phyloP scores from a whole-genome alignment of 495 filamentous ascomycete genomes.

The Aspergillus bertholletiae region DNA sequence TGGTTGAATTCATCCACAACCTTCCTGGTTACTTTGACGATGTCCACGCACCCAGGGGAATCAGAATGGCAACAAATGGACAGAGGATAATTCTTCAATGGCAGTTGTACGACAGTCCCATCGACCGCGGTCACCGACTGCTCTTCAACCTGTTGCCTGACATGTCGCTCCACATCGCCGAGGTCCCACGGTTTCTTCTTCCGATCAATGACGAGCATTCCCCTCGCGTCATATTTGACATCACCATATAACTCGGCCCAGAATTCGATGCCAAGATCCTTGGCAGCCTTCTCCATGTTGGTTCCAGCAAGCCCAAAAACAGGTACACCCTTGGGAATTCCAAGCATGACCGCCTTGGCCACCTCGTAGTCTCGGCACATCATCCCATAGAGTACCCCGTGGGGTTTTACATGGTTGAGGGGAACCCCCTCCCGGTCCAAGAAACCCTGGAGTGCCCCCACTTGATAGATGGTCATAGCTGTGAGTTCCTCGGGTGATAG shows the following conservation, averaged over 20 bases:
- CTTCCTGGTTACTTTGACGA: conserved; percentile 44
- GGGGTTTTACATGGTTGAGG: conserved; percentile 59
- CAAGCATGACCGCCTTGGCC: conserved; percentile 49
- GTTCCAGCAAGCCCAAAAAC: conserved; percentile 57
- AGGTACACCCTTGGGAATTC: conserved; percentile 46
- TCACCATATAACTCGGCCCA: conserved; percentile 56
- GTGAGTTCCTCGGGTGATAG: conserved; percentile 53
- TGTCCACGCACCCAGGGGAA: conserved; percentile 47
- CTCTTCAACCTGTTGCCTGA: conserved; percentile 42
- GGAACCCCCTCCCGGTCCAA: conserved; percentile 50
- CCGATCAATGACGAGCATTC: conserved; percentile 50
- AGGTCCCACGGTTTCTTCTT: conserved; percentile 53
- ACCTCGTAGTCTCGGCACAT: conserved; percentile 51
- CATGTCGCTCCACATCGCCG: conserved; percentile 42
- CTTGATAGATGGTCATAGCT: conserved; percentile 55
- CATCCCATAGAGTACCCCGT: conserved; percentile 54
- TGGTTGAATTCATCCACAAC: conserved; percentile 37
- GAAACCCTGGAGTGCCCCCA: conserved; percentile 56
- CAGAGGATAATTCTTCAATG: conserved; percentile 43
- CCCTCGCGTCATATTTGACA: conserved; percentile 52
- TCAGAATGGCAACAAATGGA: conserved; percentile 56
- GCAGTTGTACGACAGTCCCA: conserved; percentile 41
- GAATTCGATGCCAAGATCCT: conserved; percentile 52
- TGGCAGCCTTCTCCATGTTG: conserved; percentile 48
- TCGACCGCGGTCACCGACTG: conserved; percentile 41